A percentile compares a stretch with the other conserved stretches of the same genome.
Conservation (phyloP, 2,329 filamentous ascomycete species). For the Biscogniauxia mediterranea region DNA sequence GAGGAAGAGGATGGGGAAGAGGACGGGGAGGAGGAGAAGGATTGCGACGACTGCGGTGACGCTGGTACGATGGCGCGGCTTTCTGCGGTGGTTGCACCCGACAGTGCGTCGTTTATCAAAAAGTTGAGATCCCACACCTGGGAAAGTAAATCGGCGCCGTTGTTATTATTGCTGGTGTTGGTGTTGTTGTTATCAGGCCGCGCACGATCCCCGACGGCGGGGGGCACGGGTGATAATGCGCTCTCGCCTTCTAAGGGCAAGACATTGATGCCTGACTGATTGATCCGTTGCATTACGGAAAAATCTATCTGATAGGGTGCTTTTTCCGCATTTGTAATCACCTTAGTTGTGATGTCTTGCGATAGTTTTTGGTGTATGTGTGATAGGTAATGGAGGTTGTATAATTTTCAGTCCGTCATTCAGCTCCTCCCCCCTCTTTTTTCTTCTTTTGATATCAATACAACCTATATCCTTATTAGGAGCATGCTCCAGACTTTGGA, state of each 20-base stretch:
- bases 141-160: neutral
- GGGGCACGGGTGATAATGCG: neutral
- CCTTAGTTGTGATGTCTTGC: neutral
- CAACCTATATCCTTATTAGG: no score
- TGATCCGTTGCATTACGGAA: neutral
- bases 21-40: neutral
- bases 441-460: no score
- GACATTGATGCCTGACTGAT: neutral
- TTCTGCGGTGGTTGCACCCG: neutral
- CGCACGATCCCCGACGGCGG: neutral
- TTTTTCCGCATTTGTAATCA: neutral
- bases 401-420: no score
- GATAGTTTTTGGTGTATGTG: neutral
- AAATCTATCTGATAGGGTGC: neutral
- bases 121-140: neutral
- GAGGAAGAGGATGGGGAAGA: neutral
- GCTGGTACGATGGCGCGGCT: neutral
- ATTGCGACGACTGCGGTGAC: neutral
- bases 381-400: no score
- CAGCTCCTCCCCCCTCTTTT: no score
- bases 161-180: neutral
- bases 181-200: neutral
- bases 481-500: no score
- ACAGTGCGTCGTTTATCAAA: neutral
- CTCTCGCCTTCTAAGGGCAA: neutral